Evolutionary conservation across 495 filamentous ascomycete genomes (phyloP).

Genomic region (Talaromyces ruber): DNA sequence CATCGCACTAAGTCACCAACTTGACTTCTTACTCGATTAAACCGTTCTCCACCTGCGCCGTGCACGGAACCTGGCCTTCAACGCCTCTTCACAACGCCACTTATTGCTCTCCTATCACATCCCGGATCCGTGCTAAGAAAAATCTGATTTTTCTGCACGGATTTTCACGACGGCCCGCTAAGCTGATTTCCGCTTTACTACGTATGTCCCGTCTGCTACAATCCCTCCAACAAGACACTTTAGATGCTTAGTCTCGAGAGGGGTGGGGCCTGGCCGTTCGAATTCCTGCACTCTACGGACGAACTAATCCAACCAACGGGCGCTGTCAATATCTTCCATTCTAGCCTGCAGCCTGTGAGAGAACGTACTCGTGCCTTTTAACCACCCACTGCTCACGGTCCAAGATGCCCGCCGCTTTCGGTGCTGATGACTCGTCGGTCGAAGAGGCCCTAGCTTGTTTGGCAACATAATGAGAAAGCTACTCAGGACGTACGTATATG

Average conservation of each 20-base stretch:
- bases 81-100: constrained; percentile 1
- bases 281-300: neutral
- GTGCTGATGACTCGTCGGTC: constrained; percentile 4
- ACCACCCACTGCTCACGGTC: constrained; percentile 4
- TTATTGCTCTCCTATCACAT: constrained; percentile 6
- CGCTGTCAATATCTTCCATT: neutral
- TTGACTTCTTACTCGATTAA: neutral
- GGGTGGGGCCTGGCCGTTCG: neutral
- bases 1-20: neutral
- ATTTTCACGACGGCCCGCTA: constrained; percentile 2
- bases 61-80: neutral
- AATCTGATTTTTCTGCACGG: neutral
- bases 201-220: neutral
- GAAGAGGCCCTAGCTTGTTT: constrained; percentile 1
- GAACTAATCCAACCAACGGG: constrained; percentile 1
- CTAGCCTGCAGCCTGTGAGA: neutral
- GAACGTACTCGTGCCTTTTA: neutral
- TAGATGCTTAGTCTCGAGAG: neutral
- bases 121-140: neutral
- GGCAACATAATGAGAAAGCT: neutral
- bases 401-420: neutral
- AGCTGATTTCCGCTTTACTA: neutral
- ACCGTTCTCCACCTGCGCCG: neutral
- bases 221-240: neutral
- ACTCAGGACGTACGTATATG: neutral